Evolutionary conservation across 2,329 filamentous ascomycete genomes (phyloP).

Genomic region (Furcasterigmium furcatum): DNA sequence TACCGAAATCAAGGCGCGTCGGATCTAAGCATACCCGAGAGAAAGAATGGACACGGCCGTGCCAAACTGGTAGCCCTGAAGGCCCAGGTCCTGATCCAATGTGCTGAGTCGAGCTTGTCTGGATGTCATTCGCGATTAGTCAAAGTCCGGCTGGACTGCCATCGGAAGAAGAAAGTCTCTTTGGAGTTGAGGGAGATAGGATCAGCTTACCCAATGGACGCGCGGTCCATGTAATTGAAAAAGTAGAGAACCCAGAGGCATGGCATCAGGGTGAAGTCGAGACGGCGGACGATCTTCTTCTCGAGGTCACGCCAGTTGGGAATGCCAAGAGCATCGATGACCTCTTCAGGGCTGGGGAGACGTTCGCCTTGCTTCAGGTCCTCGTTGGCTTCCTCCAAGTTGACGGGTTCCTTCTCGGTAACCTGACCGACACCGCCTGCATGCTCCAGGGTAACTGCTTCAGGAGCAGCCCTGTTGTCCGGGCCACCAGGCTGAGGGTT

Average conservation of each 20-base stretch:
- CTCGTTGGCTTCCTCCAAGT: slow-evolving; percentile 3
- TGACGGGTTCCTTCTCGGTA: slow-evolving; percentile 1
- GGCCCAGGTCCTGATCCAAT: slow-evolving; percentile 17
- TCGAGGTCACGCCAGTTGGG: slow-evolving; percentile 15
- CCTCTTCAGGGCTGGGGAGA: slow-evolving; percentile 11
- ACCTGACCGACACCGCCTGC: not conserved
- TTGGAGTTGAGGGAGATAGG: too few relatives aligned
- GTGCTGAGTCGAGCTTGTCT: slow-evolving; percentile 17
- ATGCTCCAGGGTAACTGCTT: not conserved
- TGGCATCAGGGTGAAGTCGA: slow-evolving; percentile 14
- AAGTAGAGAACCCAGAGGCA: slow-evolving; percentile 15
- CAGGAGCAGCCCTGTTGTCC: not conserved
- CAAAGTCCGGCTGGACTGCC: fast-evolving
- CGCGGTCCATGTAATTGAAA: slow-evolving; percentile 15
- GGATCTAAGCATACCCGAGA: slow-evolving; percentile 10
- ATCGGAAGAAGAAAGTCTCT: too few relatives aligned
- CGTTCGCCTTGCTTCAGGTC: not conserved
- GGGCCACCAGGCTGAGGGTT: not conserved
- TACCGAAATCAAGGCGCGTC: too few relatives aligned
- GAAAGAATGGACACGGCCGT: slow-evolving; percentile 19
- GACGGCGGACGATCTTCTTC: slow-evolving; percentile 13
- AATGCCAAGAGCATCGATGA: slow-evolving; percentile 14
- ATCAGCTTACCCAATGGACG: slow-evolving; percentile 12
- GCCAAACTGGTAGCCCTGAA: slow-evolving; percentile 17
- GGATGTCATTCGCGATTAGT: not conserved